Base-by-base conservation (phyloP, 192 early-diverging fungal species). In the Oehlia diaphana region DNA sequence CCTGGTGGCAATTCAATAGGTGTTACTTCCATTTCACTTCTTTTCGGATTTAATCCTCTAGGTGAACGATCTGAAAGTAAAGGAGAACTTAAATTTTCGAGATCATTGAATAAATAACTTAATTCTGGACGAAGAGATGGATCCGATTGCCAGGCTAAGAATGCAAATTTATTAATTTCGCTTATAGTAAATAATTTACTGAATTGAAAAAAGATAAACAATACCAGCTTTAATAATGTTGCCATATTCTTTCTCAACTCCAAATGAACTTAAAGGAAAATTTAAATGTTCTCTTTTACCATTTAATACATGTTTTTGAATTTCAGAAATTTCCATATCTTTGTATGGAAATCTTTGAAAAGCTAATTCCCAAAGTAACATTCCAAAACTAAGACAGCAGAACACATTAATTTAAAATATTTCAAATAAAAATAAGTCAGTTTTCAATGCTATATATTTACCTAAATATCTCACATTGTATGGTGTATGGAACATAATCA, bases 311-410 rank as follows among this genome's bases (percentile, higher is more conserved):
- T 69, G 31, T 39, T 21, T n/a, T 39, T 37, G 9, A 5, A 69
- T 42, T 21, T 9, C 21, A 21, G 28, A 21, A 19, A n/a, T 4
- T 9, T 69, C 37, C 31, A 16, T 42, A 5, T n/a, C 35, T 37
- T 69, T 8, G 23, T 69, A 69, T 21, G 67, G 67, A 9, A 69
- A 12, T n/a, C 42, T 69, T 42, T 69, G 14, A 23, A 16, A 39
- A 69, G 67, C 37, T 8, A 69, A n/a, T 37, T 69, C 67, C 67
- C 67, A 69, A 31, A 69, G 31, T 21, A 69, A 37, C 67, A 69
- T 69, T 37, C 67, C 67, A 69, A 69, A 69, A 42, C 67, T 69
- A 37, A 9, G 35, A 19, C 2, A 9, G 9, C 16, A 19, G 28
- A 12, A 39, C 7, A 28, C 8, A 9, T 37, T 42, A 21, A 42